These are phyloP conservation scores for Rhexocercosporidium sp. DNA, from an alignment of 2,329 filamentous ascomycete species.

Conservation along the genomic window DNA sequence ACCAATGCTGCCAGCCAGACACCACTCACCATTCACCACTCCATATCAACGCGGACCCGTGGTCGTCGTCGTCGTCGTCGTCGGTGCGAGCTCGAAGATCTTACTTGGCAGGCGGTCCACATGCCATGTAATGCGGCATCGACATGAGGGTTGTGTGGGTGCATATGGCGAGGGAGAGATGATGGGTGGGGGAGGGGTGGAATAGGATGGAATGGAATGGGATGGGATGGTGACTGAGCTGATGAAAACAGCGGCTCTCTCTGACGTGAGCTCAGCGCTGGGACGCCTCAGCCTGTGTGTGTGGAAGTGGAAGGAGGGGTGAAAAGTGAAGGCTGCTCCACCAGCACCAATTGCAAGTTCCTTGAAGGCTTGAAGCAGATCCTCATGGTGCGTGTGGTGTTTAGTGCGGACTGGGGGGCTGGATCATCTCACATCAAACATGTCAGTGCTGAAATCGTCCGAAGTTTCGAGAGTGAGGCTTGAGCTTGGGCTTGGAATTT, in stretches of 20 bases:
- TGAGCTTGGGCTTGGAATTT: too few species aligned
- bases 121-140: background rate
- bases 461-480: background rate
- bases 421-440: background rate
- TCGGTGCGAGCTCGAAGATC: conserved; percentile 29
- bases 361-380: background rate
- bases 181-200: too few species aligned
- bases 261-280: conserved; percentile 21
- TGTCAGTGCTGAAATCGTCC: background rate
- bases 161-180: background rate
- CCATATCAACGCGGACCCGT: conserved; percentile 1
- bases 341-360: background rate
- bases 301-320: too few species aligned
- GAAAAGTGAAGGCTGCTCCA: background rate
- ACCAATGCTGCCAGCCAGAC: background rate
- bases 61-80: too few species aligned
- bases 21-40: background rate
- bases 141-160: background rate
- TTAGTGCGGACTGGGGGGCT: background rate
- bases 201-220: background rate
- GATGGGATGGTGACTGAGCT: background rate
- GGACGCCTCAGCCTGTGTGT: background rate
- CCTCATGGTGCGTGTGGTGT: background rate
- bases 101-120: conserved; percentile 13
- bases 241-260: conserved; percentile 1